Conservation (phyloP, 441 rosid species). For the Populus hybrid region DNA sequence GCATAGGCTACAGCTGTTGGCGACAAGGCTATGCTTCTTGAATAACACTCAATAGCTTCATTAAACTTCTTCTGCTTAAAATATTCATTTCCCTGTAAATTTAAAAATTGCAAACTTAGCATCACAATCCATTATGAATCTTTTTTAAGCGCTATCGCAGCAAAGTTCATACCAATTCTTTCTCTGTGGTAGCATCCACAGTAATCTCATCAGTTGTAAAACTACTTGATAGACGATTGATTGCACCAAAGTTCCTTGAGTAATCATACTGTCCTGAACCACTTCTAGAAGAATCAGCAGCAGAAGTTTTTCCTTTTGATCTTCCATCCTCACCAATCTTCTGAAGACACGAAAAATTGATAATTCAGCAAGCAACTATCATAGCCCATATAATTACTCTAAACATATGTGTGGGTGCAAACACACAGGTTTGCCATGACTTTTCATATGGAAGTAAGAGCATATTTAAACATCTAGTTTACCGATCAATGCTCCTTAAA, state of each 20-base stretch:
- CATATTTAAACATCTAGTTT: not conserved
- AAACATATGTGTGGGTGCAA: not conserved
- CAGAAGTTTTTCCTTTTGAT: slow-evolving; percentile 22
- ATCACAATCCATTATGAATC: not conserved
- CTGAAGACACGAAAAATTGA: slow-evolving; percentile 13
- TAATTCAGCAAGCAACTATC: not conserved
- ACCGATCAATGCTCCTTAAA: not conserved
- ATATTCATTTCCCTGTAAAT: slow-evolving; percentile 71
- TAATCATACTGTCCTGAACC: slow-evolving; percentile 32
- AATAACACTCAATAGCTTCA: slow-evolving; percentile 85
- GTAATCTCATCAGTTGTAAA: slow-evolving; percentile 37
- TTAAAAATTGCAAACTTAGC: slow-evolving; percentile 2
- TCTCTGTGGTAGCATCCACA: slow-evolving; percentile 79
- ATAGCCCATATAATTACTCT: not conserved
- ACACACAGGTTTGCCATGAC: not conserved
- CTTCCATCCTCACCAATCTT: slow-evolving; percentile 29
- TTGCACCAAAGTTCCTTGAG: slow-evolving; percentile 33
- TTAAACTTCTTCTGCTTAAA: slow-evolving; percentile 83
- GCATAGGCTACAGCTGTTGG: slow-evolving; percentile 89
- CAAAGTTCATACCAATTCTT: slow-evolving; percentile 56
- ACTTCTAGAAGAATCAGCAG: slow-evolving; percentile 17
- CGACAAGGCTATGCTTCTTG: slow-evolving; percentile 82
- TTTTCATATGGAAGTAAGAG: not conserved
- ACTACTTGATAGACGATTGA: slow-evolving; percentile 41
- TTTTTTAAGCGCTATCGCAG: not conserved